Evolutionary conservation across 2,329 filamentous ascomycete species (phyloP), one percentile per base, ranked within the genome.

Genomic region (Didymella sp.): DNA sequence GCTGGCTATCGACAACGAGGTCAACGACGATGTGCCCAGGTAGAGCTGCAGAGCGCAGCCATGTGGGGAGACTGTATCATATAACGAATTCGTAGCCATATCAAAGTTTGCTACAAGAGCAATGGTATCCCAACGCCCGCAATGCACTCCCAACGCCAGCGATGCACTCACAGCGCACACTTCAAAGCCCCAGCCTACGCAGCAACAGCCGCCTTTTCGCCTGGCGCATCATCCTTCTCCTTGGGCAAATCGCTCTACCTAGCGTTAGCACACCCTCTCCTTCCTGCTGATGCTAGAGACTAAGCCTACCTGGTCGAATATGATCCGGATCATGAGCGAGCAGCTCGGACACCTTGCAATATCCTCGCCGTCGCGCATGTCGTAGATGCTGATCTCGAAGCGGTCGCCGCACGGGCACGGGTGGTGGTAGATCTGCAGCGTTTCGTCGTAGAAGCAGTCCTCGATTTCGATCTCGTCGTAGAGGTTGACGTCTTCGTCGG

Each of bases 391-490:
- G 72, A 95, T 97, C 80, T 97, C 91, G 80, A 99, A 99, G 58
- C 91, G 87, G 80, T 99, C 95, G 80, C 95, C 95, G 78, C 95
- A 99, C 1, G 95, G 95, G 76, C 95, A 99, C 13, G 95, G 95
- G 76, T 96, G 96, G 79, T 94, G 90, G 81, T 96, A 99, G 68
- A 96, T 89, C 76, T 96, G 89, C 37, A 92, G 84, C 4, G 84
- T 94, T 78, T 97, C 94, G 73, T 98, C 94, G 82, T 97, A 98
- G 75, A 96, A 91, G 59, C 72, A 74, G 79, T 99, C 95, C 77
- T 98, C 94, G 80, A 98, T 97, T 77, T 98, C 94, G 78, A 98
- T 93, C 78, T 97, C 94, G 73, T 98, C 94, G 82, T 98, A 98
- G 71, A 96, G 90, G 66, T 89, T 87, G 12, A 70, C 19, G n/a